Base-by-base conservation (phyloP, 352 stramenopile species). In the Pythium folliculosum region DNA sequence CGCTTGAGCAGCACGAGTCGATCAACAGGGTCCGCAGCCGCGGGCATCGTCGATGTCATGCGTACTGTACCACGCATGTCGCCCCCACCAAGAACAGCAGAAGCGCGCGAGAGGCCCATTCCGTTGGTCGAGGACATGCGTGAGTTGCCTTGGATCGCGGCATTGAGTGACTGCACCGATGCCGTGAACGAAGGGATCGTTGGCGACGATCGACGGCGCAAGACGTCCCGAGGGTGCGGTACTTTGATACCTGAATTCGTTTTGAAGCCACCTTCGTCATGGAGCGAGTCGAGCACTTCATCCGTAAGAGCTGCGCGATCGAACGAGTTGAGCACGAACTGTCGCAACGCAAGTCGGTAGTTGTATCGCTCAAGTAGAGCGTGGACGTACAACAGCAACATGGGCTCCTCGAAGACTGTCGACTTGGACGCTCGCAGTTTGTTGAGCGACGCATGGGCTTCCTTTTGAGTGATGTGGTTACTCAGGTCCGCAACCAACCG, bases 401-500 rank as follows among this genome's bases (percentile, higher is more conserved):
- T 82, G 13, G 87, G 86, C 35, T 95, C 85, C 68, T 96, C 86
- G 63, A 96, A 96, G 27, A 96, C 69, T 40, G 77, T 73, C 1
- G 84, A 58, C 53, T 94, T 90, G n/a, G 81, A 72, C 9, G 75
- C 75, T 12, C 85, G 85, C 38, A 96, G 60, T 65, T 92, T 93
- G 80, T 93, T 94, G 14, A 96, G 77, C 49, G 85, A 90, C 22
- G 84, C 80, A 66, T 94, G 86, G 2, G 88, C 88, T 63, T 96
- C 88, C 69, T 96, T 96, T 65, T 96, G 88, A 3, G 86, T 94
- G 61, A 96, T 96, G 64, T 95, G 88, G 72, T 94, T 95, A 64
- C 88, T 96, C 65, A 96, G 43, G 45, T 96, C 87, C 1, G 85
- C 88, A 35, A 96, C 79, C 54, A 84, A 75, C 1, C 86, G 84